Conservation (phyloP, 129 eudicot species). For the Flaveria linearis region DNA sequence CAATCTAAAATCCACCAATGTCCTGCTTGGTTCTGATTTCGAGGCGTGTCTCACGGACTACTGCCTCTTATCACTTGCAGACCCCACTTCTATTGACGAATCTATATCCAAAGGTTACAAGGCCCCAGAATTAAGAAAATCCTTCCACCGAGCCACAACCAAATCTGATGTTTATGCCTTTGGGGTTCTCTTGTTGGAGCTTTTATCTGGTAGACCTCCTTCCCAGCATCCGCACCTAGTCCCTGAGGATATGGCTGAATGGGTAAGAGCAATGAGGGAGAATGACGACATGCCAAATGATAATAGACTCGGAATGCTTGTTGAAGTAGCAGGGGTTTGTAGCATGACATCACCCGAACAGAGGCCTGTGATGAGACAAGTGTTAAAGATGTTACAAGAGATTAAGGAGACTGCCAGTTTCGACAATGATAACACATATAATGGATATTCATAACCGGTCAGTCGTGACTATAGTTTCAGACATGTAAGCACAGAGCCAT, state of each 20-base stretch:
- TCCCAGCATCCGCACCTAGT: conserved; percentile 76
- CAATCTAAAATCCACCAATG: conserved; percentile 83
- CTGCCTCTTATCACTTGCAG: conserved; percentile 61
- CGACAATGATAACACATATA: conserved; percentile 40
- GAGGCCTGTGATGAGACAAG: conserved; percentile 87
- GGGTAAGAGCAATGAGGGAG: conserved; percentile 85
- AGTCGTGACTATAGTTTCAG: conserved; percentile 20
- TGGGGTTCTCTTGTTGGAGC: conserved; percentile 80
- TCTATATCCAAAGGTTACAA: conserved; percentile 54
- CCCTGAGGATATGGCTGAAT: conserved; percentile 69
- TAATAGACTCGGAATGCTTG: conserved; percentile 67
- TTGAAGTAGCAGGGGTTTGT: conserved; percentile 73
- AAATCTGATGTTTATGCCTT: conserved; percentile 82
- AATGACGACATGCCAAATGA: conserved; percentile 62
- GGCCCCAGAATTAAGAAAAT: conserved; percentile 74
- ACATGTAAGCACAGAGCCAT: background rate
- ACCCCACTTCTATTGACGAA: conserved; percentile 48
- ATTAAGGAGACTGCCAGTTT: conserved; percentile 66
- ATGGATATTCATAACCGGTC: conserved; percentile 42
- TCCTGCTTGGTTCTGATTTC: conserved; percentile 79
- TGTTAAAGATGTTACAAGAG: conserved; percentile 76
- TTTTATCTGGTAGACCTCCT: conserved; percentile 75
- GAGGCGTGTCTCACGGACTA: conserved; percentile 92
- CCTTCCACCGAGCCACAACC: conserved; percentile 46
- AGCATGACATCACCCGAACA: conserved; percentile 85